Conservation (phyloP, 805 yeast genomes). For the Ogataea paraovalis region DNA sequence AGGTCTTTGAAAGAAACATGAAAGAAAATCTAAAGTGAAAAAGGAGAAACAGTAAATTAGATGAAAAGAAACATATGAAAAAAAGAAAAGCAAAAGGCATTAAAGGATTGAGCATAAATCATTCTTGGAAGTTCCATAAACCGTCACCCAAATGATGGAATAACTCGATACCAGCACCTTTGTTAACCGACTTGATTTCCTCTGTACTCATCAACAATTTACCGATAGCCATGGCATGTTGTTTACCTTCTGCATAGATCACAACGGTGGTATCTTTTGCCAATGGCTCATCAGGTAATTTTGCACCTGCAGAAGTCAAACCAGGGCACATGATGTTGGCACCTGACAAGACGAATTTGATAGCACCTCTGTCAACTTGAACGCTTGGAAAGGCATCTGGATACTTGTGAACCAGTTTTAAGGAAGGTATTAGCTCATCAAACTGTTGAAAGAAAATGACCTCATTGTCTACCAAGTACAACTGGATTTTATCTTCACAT, state of each 20-base stretch:
- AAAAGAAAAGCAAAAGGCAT: background rate
- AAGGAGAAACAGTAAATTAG: background rate
- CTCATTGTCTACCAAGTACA: slow-evolving; percentile 69
- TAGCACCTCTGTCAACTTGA: slow-evolving; percentile 93
- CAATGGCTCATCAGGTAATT: slow-evolving; percentile 67
- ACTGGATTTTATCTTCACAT: slow-evolving; percentile 84
- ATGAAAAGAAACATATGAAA: background rate
- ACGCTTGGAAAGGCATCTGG: slow-evolving; percentile 83
- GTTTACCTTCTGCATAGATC: slow-evolving; percentile 90
- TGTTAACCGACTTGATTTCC: slow-evolving; percentile 76
- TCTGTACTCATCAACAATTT: slow-evolving; percentile 81
- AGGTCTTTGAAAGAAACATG: too few relatives aligned
- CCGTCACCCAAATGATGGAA: slow-evolving; percentile 87
- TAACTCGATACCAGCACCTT: slow-evolving; percentile 86
- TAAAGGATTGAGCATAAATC: background rate
- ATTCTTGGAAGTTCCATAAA: slow-evolving; percentile 59
- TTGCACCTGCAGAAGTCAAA: slow-evolving; percentile 80
- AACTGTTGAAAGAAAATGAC: slow-evolving; percentile 79
- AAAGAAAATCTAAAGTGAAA: too few relatives aligned
- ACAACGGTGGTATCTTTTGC: slow-evolving; percentile 70
- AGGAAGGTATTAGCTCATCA: slow-evolving; percentile 71
- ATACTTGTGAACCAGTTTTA: slow-evolving; percentile 72
- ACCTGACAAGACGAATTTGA: slow-evolving; percentile 90
- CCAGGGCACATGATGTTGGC: slow-evolving; percentile 98
- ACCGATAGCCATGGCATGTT: slow-evolving; percentile 88